Conservation (phyloP, 2,329 filamentous ascomycete genomes). For the Ophiostoma novo-ulmi region DNA sequence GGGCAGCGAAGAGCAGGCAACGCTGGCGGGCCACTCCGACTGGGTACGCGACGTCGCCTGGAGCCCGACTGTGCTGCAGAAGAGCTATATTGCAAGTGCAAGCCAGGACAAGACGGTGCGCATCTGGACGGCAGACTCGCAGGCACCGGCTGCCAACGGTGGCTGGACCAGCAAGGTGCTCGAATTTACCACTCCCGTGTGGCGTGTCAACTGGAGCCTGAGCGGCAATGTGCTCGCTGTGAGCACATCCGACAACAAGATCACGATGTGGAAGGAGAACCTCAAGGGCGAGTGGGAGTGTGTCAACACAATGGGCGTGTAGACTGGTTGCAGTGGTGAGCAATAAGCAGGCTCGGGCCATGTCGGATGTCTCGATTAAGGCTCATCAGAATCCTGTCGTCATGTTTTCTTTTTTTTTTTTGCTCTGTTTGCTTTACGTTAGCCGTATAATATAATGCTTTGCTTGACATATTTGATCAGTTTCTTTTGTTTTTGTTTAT, state of each 20-base stretch:
- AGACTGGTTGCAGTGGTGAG: neutral
- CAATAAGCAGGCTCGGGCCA: neutral
- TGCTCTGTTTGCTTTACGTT: conserved; percentile 11
- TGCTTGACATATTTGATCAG: neutral
- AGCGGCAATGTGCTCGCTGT: conserved; percentile 95
- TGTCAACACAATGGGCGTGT: conserved; percentile 75
- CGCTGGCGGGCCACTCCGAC: conserved; percentile 78
- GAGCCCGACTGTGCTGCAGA: conserved; percentile 90
- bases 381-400: neutral
- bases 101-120: conserved; percentile 95
- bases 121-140: conserved; percentile 78
- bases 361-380: conserved; percentile 48
- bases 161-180: conserved; percentile 81
- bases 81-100: conserved; percentile 93
- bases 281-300: conserved; percentile 94
- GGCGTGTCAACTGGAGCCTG: conserved; percentile 96
- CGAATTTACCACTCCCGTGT: conserved; percentile 81
- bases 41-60: conserved; percentile 98
- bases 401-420: neutral
- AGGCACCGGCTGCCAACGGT: conserved; percentile 36
- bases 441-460: conserved; percentile 19
- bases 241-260: conserved; percentile 91
- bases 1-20: conserved; percentile 38
- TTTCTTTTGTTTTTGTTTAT: neutral
- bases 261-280: conserved; percentile 98